Conservation (phyloP, 441 rosid genomes). For the Jatropha multifida region DNA sequence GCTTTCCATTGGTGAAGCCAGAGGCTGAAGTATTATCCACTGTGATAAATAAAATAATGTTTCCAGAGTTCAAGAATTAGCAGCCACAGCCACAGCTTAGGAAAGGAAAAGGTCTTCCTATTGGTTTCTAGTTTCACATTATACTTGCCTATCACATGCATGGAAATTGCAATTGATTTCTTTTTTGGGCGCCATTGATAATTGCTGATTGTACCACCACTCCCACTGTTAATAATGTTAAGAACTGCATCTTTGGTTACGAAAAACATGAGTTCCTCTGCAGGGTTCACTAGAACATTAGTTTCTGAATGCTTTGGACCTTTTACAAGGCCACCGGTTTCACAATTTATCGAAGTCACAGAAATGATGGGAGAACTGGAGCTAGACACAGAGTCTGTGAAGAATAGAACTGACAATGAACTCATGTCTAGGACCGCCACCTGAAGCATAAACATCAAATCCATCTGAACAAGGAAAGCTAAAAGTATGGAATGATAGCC, state of each 20-base stretch:
- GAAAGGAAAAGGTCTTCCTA: neutral
- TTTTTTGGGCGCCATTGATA: constrained; percentile 47
- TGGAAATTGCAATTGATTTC: constrained; percentile 51
- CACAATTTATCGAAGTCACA: constrained; percentile 38
- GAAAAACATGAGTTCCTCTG: constrained; percentile 41
- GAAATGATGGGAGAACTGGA: constrained; percentile 52
- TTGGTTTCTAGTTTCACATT: constrained; percentile 9
- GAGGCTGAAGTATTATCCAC: constrained; percentile 33
- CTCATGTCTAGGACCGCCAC: constrained; percentile 57
- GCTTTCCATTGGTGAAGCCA: constrained; percentile 29
- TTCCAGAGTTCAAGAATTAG: constrained; percentile 15
- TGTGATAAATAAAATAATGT: constrained; percentile 23
- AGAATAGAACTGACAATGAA: constrained; percentile 50
- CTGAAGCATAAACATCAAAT: constrained; percentile 42
- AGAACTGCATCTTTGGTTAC: constrained; percentile 55
- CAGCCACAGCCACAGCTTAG: constrained; percentile 1
- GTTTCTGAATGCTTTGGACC: constrained; percentile 38
- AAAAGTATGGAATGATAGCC: constrained; percentile 10
- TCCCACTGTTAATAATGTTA: constrained; percentile 37
- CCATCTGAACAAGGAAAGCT: constrained; percentile 12
- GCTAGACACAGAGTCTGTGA: constrained; percentile 37
- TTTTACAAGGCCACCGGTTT: constrained; percentile 30
- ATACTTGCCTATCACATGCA: constrained; percentile 63
- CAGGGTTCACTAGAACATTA: constrained; percentile 28
- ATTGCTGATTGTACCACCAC: constrained; percentile 40